phyloP scores from a whole-genome alignment of 139 green algal species.

The Chlamydomonas sphaeroides region DNA sequence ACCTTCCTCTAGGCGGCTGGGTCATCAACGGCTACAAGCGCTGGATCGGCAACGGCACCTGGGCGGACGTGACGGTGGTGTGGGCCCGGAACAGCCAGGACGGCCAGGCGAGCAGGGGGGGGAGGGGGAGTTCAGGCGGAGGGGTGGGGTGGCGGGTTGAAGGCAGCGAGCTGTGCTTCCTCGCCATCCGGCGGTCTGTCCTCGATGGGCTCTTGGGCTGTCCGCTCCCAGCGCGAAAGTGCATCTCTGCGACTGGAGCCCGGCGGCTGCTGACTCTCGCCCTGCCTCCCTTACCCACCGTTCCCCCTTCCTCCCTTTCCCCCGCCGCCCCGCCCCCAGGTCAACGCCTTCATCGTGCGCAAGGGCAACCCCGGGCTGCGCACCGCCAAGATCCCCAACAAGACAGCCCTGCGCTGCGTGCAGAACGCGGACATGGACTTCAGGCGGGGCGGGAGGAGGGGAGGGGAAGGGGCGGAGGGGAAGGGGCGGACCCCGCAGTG shows the following conservation, averaged over 20 bases:
- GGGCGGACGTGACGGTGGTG: constrained; percentile 87
- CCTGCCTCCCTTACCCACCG: too few species aligned
- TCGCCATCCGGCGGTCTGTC: too few species aligned
- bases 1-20: constrained; percentile 78
- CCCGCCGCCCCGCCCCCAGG: constrained; percentile 41
- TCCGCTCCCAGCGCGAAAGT: too few species aligned
- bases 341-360: constrained; percentile 93
- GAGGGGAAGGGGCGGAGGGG: too few species aligned
- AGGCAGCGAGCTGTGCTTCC: not conserved
- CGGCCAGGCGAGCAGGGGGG: constrained; percentile 47
- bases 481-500: too few species aligned
- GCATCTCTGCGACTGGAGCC: too few species aligned
- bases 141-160: too few species aligned
- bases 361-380: constrained; percentile 86
- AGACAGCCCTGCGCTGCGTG: constrained; percentile 89
- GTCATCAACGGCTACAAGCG: constrained; percentile 91
- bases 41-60: constrained; percentile 97
- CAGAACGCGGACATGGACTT: constrained; percentile 96
- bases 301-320: not conserved
- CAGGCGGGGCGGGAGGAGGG: too few species aligned
- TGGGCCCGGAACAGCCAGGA: constrained; percentile 83
- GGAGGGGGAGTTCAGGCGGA: not conserved
- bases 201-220: too few species aligned
- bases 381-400: constrained; percentile 93
- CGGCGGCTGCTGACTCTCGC: too few species aligned